Base-by-base conservation (phyloP, 2,329 filamentous ascomycete species). In the Penicillium sp. region DNA sequence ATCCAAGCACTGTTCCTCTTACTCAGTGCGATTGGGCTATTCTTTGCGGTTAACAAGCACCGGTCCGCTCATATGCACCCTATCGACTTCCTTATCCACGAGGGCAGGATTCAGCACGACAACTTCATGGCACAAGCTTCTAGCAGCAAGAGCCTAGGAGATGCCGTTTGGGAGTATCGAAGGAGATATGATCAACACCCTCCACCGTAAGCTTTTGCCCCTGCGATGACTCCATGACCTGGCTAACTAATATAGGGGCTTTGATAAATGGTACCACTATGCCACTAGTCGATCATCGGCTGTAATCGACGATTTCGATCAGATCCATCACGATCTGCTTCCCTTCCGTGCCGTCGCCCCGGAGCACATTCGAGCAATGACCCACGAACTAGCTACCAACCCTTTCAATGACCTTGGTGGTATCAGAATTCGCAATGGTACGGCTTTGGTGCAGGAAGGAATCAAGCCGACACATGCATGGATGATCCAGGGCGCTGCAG, bases 221-320 rank as follows among this genome's bases (percentile, higher is more conserved):
- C 18, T 24, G 6, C 11, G 2, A 21, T 49, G 43, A 13, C 31
- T 29, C 10, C 14, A 44, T 5, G 11, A 8, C 9, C n/a, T 11
- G 21, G 29, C 56, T 64, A 54, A 65, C 21, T 48, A 13, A 34
- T 11, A n/a, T 44, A 75, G 72, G 9, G 79, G 79, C 11, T 87
- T 86, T 59, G 81, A 86, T 57, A 72, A 78, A 54, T 86, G 84
- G 84, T 86, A 83, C 61, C 67, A 78, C 36, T 86, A 80, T 65
- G 83, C 84, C 1, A 78, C 72, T 5, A 76, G 69, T 6, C 77
- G 78, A 38, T 79, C 77, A 13, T 81, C 82, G 1, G 65, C 79
- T 4, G 69, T 86, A 8, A 81, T 86, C 46, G 84, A 87, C 57
- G 81, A 85, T 58, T 86, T 80, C 57, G 82, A 86, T 68, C 82